A percentile compares a stretch with the other conserved stretches of the same genome.
These are phyloP conservation scores for Sporothrix sp. DNA, from an alignment of 2,329 filamentous ascomycete species.

Conservation along the genomic window DNA sequence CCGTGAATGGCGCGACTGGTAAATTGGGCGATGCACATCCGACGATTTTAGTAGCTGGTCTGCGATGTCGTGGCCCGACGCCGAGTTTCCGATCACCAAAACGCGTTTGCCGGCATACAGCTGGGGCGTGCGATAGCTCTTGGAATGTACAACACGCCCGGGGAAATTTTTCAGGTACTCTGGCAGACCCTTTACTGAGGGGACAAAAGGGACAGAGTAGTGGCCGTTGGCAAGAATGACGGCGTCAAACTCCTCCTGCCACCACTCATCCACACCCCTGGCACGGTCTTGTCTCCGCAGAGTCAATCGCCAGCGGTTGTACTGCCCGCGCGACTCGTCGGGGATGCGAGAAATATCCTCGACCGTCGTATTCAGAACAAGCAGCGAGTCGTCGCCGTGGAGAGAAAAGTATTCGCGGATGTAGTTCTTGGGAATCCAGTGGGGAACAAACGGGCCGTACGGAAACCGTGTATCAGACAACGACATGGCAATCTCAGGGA, in stretches of 20 bases:
- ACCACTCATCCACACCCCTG: constrained; percentile 46
- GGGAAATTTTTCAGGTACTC: constrained; percentile 36
- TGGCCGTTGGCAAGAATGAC: constrained; percentile 52
- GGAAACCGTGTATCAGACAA: constrained; percentile 51
- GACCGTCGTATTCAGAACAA: constrained; percentile 42
- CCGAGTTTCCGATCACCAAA: constrained; percentile 73
- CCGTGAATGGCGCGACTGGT: constrained; percentile 51
- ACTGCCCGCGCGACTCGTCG: constrained; percentile 33
- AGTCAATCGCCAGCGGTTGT: constrained; percentile 42
- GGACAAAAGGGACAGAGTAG: constrained; percentile 49
- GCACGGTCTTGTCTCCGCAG: constrained; percentile 36
- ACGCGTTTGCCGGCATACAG: constrained; percentile 61
- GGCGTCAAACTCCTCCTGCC: constrained; percentile 50
- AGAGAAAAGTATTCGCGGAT: constrained; percentile 45
- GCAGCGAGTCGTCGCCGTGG: constrained; percentile 36
- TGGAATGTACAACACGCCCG: constrained; percentile 58
- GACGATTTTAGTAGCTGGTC: constrained; percentile 51
- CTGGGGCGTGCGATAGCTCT: constrained; percentile 61
- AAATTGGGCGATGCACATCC: constrained; percentile 32
- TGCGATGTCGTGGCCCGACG: constrained; percentile 75
- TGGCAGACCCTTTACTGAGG: constrained; percentile 35
- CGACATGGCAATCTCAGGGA: constrained; percentile 42
- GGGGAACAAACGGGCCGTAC: constrained; percentile 46
- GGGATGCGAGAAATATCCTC: constrained; percentile 20
- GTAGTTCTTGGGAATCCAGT: constrained; percentile 47